phyloP scores from a whole-genome alignment of 768 basidiomycete species.

The Agaricus sinodeliciosus region DNA sequence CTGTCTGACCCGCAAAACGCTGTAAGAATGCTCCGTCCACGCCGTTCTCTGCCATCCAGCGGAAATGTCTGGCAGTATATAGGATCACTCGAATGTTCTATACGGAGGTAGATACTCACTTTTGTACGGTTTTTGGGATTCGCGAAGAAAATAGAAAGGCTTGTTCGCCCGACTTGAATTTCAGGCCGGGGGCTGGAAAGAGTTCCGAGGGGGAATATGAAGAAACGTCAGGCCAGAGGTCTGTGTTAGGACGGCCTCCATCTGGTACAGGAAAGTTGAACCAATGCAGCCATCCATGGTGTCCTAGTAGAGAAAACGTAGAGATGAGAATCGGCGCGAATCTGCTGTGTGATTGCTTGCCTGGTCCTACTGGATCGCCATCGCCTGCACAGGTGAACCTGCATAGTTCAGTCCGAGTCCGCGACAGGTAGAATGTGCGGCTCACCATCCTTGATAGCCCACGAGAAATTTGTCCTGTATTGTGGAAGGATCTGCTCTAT shows the following conservation, averaged over 20 bases:
- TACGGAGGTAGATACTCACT: conserved; percentile 21
- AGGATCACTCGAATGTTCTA: background rate
- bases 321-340: background rate
- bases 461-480: conserved; percentile 83
- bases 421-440: background rate
- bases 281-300: conserved; percentile 89
- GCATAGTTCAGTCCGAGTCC: background rate
- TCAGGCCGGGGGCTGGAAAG: conserved; percentile 62
- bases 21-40: conserved; percentile 81
- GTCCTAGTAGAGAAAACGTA: conserved; percentile 34
- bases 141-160: conserved; percentile 75
- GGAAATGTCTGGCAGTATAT: conserved; percentile 46
- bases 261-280: conserved; percentile 59
- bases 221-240: conserved; percentile 77
- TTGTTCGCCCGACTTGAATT: conserved; percentile 47
- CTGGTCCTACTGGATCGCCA: conserved; percentile 59
- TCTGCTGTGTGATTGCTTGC: conserved; percentile 20
- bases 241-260: conserved; percentile 67
- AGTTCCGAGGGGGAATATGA: conserved; percentile 66
- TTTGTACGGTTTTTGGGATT: conserved; percentile 64
- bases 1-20: conserved; percentile 66
- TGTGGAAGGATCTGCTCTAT: conserved; percentile 61
- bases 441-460: conserved; percentile 84
- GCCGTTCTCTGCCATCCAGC: conserved; percentile 79
- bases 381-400: conserved; percentile 74